Conservation (phyloP, 345 rosid species). For the Trapa incisa region DNA sequence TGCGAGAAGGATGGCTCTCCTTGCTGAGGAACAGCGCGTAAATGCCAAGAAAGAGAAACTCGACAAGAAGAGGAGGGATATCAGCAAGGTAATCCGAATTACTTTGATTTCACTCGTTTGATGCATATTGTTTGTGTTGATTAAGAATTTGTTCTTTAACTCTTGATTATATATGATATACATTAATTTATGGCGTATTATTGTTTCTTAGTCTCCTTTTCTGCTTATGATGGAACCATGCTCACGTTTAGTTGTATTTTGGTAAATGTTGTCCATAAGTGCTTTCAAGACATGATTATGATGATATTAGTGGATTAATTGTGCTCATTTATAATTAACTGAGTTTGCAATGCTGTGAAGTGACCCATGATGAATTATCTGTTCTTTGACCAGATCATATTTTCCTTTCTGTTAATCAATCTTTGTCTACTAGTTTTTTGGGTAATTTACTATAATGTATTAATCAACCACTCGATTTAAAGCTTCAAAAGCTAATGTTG, state of each 20-base stretch:
- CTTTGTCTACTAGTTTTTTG: background rate
- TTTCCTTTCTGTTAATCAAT: background rate
- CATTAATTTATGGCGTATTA: background rate
- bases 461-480: background rate
- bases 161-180: background rate
- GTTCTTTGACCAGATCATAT: background rate
- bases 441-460: background rate
- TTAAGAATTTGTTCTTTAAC: background rate
- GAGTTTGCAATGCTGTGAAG: background rate
- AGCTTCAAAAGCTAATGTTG: background rate
- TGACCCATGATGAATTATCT: background rate
- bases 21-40: constrained; percentile 87
- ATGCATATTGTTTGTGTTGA: background rate
- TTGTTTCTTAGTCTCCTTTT: background rate
- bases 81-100: constrained; percentile 46
- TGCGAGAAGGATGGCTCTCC: constrained; percentile 79
- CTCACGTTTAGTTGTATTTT: too few relatives aligned
- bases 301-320: too few relatives aligned
- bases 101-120: background rate
- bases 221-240: background rate
- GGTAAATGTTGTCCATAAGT: too few relatives aligned
- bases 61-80: constrained; percentile 60
- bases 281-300: too few relatives aligned
- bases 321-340: too few relatives aligned
- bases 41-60: constrained; percentile 98